Evolutionary conservation across 176 grass and related monocot genomes (phyloP).

Genomic region (Panicum miliaceum): DNA sequence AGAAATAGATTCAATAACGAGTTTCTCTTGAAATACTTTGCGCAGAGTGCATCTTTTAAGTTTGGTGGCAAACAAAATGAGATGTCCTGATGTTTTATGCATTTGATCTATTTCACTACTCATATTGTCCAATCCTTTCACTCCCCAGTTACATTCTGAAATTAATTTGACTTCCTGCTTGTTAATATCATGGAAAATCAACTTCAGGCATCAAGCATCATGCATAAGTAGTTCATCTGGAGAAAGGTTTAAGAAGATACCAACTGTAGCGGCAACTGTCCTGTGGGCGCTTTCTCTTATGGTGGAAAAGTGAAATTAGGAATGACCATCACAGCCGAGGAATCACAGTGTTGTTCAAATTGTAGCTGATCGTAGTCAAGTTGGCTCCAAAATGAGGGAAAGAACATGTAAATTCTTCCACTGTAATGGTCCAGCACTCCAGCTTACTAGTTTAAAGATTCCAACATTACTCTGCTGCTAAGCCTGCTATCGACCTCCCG

Average conservation of each 20-base stretch:
- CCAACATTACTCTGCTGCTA: not conserved
- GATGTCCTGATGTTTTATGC: not conserved
- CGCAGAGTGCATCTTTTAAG: not conserved
- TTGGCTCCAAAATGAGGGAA: too few species aligned
- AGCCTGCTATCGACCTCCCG: not conserved
- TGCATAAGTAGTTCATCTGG: conserved; percentile 7
- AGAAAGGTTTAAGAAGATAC: not conserved
- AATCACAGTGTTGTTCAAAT: not conserved
- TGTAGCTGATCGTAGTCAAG: conserved; percentile 17
- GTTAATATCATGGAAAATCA: conserved; percentile 5
- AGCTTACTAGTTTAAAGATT: not conserved
- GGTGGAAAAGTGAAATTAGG: conserved; percentile 12
- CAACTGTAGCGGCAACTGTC: not conserved
- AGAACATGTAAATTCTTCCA: not conserved
- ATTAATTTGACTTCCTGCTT: conserved; percentile 6
- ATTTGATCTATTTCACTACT: conserved; percentile 16
- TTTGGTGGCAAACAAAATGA: conserved; percentile 3
- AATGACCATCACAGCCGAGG: conserved; percentile 12
- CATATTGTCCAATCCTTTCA: not conserved
- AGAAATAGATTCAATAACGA: conserved; percentile 11
- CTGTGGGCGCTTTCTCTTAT: not conserved
- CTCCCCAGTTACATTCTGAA: not conserved
- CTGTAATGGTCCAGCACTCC: too few species aligned
- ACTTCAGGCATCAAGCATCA: not conserved
- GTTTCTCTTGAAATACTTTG: conserved; percentile 18